Percentiles rank a stretch among this genome's conserved stretches.
Evolutionary conservation across 2,329 filamentous ascomycete genomes (phyloP).

Genomic region (Aspergillus aculeatus): DNA sequence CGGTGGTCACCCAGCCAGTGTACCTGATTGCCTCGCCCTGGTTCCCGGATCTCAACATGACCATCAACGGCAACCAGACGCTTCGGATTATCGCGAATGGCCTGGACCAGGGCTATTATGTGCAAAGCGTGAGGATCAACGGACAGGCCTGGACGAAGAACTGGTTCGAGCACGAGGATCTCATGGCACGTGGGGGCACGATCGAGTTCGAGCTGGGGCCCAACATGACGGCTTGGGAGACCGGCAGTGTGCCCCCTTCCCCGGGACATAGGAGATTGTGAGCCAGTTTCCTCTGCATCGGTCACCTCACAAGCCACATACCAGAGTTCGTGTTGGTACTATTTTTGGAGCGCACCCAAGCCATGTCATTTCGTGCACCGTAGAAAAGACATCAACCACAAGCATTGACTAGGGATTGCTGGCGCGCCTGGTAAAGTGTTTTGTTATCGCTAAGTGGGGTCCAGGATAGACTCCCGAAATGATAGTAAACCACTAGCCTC

Average conservation of each 20-base stretch:
- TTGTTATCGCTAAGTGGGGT: not conserved
- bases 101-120: slow-evolving; percentile 49
- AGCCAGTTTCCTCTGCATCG: not conserved
- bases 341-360: not conserved
- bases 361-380: not conserved
- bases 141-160: slow-evolving; percentile 53
- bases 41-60: slow-evolving; percentile 42
- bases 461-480: not conserved
- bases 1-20: slow-evolving; percentile 48
- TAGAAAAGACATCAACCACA: not conserved
- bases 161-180: slow-evolving; percentile 56
- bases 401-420: not conserved
- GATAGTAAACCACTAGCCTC: not conserved
- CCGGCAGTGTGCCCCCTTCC: slow-evolving; percentile 52
- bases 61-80: slow-evolving; percentile 29
- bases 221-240: slow-evolving; percentile 48
- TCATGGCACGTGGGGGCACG: slow-evolving; percentile 42
- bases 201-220: slow-evolving; percentile 49
- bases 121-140: slow-evolving; percentile 56
- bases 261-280: slow-evolving; percentile 38
- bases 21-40: slow-evolving; percentile 50
- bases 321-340: not conserved
- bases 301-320: not conserved
- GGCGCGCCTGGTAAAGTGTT: not conserved
- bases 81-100: slow-evolving; percentile 50